Evolutionary conservation across 2,329 filamentous ascomycete species (phyloP), one percentile per base, ranked within the genome.

Genomic region (Mariannaea sp.): DNA sequence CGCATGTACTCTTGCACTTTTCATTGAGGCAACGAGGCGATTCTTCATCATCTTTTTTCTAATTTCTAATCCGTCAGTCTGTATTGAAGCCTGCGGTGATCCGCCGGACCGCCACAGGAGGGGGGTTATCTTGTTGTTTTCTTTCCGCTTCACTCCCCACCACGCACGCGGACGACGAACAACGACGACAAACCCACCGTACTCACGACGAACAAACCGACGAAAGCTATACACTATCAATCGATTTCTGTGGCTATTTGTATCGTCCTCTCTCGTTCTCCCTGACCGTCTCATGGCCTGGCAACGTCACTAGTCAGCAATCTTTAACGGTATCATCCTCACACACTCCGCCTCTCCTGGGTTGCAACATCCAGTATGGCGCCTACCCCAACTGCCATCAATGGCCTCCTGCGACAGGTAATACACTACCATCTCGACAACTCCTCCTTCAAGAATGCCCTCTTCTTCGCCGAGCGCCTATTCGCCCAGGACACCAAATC

Each of bases 381-480:
- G 53, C 81, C 81, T 30, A 78, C 77, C 51, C 76, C 71, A 60
- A 73, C 75, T 44, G 75, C 77, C 59, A 74, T 82, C 36, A 77
- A 77, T 43, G 74, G 75, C 65, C 74, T 84, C 57, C 66, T 87
- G 53, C 79, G 80, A 66, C 83, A 87, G 70, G 74, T 81, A 53
- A 76, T 87, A 51, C 75, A 86, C 66, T 86, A 87, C 68, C 84
- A 87, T 65, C 85, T 99, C 71, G 94, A 99, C 78, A 96, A 96
- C 70, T 87, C 92, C 68, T 85, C 92, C 30, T 81, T 89, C 68
- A 86, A 92, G 50, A 97, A 96, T 70, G 94, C 94, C 51, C 85
- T 96, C 35, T 99, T 99, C 75, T 90, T 96, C 57, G 89, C 94
- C 55, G 90, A 93, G 68, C 86, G 94, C 60, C 83, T 97, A 16